Base-by-base conservation (phyloP, 495 filamentous ascomycete genomes). In the Opeltia flavorubescens region DNA sequence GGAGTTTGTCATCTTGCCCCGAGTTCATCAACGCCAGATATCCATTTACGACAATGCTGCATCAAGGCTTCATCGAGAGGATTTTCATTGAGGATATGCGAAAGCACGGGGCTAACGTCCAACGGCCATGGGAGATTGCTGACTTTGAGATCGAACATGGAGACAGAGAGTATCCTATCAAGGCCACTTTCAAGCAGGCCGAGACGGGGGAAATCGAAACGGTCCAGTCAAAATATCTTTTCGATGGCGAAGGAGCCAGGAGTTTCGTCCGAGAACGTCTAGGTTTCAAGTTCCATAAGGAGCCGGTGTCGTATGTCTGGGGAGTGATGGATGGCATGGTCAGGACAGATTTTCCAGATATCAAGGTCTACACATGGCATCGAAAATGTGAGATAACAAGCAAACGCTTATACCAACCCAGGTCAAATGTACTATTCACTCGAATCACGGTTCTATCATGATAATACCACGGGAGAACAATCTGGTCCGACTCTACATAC, bases 381-480 rank as follows among this genome's bases (percentile, higher is more conserved):
- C 8, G 5, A 21, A 21, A 41, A 25, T 2, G 26, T 12, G n/a
- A n/a, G 31, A 18, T 17, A 7, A 3, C 3, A 44, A 6, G 25
- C 48, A 61, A 30, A 6, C 6, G 29, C 29, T 31, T 13, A 31
- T 31, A 56, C 42, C 21, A 41, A 21, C 17, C 43, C 50, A 88
- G 86, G 89, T 88, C 71, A 94, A 94, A 75, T 93, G 86, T 64
- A 93, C 82, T 1, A 75, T 80, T 46, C 70, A 73, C 30, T 72
- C 71, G 6, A 55, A 66, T 15, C 58, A 62, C 1, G 83, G 82
- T 7, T 78, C 72, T 27, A 58, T 88, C 41, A 72, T 88, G 68
- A 69, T 84, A 24, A 82, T 88, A 27, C 83, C 83, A 1, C 72
- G 83, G 17, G 81, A 85, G 48, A 78, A 77, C 50, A 79, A 80